Percentiles rank a stretch among this genome's conserved stretches.
These are phyloP conservation scores for Mallotus nudiflorus DNA, from an alignment of 345 rosid species.

Conservation along the genomic window DNA sequence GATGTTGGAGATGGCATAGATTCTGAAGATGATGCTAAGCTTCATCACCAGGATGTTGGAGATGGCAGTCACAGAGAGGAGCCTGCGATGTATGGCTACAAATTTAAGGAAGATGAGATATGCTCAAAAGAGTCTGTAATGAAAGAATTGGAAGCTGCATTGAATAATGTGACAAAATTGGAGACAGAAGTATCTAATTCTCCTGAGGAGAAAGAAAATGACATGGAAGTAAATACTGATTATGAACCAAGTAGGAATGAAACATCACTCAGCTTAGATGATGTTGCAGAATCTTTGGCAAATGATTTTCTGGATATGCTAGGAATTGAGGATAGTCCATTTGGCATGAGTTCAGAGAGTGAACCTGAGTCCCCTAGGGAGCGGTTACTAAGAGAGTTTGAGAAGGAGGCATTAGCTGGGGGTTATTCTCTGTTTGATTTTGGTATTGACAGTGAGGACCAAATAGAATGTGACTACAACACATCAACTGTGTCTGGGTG, in stretches of 20 bases:
- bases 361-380: conserved; percentile 98
- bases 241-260: conserved; percentile 34
- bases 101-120: conserved; percentile 33
- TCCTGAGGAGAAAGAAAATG: conserved; percentile 50
- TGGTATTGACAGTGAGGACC: conserved; percentile 43
- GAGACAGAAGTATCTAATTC: conserved; percentile 56
- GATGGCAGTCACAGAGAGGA: conserved; percentile 22
- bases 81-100: conserved; percentile 27
- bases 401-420: conserved; percentile 64
- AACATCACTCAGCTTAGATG: conserved; percentile 48
- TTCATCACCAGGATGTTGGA: conserved; percentile 30
- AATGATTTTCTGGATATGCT: conserved; percentile 82
- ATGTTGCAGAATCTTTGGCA: conserved; percentile 63
- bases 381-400: conserved; percentile 81
- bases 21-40: conserved; percentile 39
- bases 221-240: conserved; percentile 31
- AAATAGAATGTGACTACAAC: conserved; percentile 39
- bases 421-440: conserved; percentile 70
- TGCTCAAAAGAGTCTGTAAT: conserved; percentile 62
- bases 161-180: conserved; percentile 54
- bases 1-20: conserved; percentile 24
- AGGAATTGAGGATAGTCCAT: conserved; percentile 75
- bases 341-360: conserved; percentile 65
- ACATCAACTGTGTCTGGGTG: conserved; percentile 34
- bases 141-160: conserved; percentile 79